A percentile compares a stretch with the other conserved stretches of the same genome.
Conservation (phyloP, 2,329 filamentous ascomycete species). For the Aureobasidium sp. region DNA sequence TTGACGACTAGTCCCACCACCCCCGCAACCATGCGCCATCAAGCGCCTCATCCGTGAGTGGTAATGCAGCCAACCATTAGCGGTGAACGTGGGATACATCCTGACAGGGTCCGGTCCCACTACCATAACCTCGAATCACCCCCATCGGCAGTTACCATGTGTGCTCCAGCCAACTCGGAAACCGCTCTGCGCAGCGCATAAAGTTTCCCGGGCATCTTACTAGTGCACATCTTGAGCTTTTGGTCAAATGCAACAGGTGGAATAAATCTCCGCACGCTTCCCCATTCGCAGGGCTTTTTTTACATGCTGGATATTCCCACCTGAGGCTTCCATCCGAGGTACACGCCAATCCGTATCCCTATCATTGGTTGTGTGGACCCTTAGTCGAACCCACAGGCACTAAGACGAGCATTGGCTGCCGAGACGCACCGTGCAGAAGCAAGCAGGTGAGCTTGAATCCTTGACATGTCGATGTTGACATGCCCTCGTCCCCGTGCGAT, state of each 20-base stretch:
- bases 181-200: conserved; percentile 7
- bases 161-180: conserved; percentile 9
- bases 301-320: conserved; percentile 8
- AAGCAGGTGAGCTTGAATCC: conserved; percentile 11
- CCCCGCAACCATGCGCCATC: conserved; percentile 13
- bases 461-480: conserved; percentile 12
- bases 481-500: conserved; percentile 8
- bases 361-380: conserved; percentile 11
- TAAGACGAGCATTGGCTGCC: conserved; percentile 10
- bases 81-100: conserved; percentile 11
- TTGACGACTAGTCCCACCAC: conserved; percentile 12
- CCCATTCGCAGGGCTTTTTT: conserved; percentile 6
- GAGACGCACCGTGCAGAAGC: conserved; percentile 11
- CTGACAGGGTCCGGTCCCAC: conserved; percentile 12
- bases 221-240: conserved; percentile 2
- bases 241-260: conserved; percentile 9
- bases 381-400: conserved; percentile 10
- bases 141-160: conserved; percentile 6
- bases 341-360: conserved; percentile 5
- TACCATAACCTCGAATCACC: conserved; percentile 6
- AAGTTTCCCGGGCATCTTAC: conserved; percentile 6
- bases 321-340: conserved; percentile 9
- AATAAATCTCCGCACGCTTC: conserved; percentile 10
- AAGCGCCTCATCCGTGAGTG: conserved; percentile 12
- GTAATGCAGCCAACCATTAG: conserved; percentile 14